Evolutionary conservation across 2,329 filamentous ascomycete species (phyloP).

Genomic region (Scytalidium lignicola): DNA sequence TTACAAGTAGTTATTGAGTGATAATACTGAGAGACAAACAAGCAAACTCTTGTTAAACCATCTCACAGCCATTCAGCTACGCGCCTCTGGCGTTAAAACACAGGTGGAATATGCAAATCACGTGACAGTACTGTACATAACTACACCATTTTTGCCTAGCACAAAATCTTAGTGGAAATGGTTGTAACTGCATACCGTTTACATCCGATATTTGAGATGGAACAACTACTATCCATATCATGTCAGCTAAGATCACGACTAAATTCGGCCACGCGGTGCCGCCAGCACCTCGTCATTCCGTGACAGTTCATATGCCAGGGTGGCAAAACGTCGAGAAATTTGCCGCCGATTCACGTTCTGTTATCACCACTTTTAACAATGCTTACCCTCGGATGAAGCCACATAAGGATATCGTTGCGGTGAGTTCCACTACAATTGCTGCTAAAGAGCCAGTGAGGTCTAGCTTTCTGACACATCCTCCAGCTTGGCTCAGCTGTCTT

Average conservation of each 20-base stretch:
- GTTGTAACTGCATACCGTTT: no score
- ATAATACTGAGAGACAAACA: no score
- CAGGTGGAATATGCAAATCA: no score
- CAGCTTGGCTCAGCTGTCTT: neutral
- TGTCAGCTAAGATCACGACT: conserved; percentile 10
- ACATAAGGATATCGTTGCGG: conserved; percentile 17
- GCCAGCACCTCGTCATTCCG: conserved; percentile 18
- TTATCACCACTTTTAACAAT: conserved; percentile 12
- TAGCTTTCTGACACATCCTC: conserved; percentile 4
- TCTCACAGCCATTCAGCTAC: no score
- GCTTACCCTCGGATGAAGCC: conserved; percentile 19
- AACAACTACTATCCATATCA: neutral
- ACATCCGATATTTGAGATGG: no score
- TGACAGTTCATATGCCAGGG: conserved; percentile 18
- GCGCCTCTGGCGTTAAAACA: no score
- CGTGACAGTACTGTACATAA: no score
- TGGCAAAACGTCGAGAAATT: conserved; percentile 8
- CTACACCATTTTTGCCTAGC: no score
- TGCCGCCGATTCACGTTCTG: conserved; percentile 4
- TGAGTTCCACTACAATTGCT: conserved; percentile 4
- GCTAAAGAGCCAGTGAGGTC: neutral
- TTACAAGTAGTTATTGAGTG: no score
- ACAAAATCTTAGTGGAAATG: no score
- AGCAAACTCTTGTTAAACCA: no score
- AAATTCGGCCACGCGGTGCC: conserved; percentile 13